Base-by-base conservation (phyloP, 768 basidiomycete genomes). In the Mycena polygramma region DNA sequence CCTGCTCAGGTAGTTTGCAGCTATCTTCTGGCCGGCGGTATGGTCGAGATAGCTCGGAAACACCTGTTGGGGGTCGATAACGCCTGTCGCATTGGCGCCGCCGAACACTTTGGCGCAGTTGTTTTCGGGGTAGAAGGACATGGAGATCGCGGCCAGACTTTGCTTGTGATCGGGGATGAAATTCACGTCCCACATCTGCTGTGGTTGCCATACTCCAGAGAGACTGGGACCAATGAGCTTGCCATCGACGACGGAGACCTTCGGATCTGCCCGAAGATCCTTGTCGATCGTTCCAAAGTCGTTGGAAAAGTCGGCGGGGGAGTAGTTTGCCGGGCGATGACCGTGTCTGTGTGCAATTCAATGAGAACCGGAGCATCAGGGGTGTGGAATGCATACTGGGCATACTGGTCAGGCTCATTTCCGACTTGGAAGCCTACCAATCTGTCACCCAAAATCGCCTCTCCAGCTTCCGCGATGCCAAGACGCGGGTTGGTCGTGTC, bases 341-440 rank as follows among this genome's bases (percentile, higher is more conserved):
- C 36, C 7, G 22, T 70, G 69, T 20, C 69, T 70, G 24, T 8
- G 17, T 15, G 55, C 9, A 39, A 53, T 41, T 2, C 13, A 14
- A 51, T 63, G 35, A 68, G 55, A 49, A 24, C 5, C 5, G 7
- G 24, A 17, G 37, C 11, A 26, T 11, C 6, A 11, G 7, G 14
- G 26, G 26, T 8, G 11, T 22, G 22, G 37, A 57, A 24, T 0
- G 76, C 77, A 70, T 85, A 86, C 30, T 71, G 64, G 0, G 73
- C 84, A 67, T 88, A 90, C 51, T 88, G 78, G 77, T 89, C 88
- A 13, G 82, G 88, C 79, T 94, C 92, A 78, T 95, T 94, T 1
- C 90, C 93, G 7, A 89, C 86, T 77, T 94, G 91, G 24, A 93
- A 80, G 0, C 91, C 94, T 45, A 92, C 78, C 17, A 95, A 83